Base-by-base conservation (phyloP, 306 rosid species). In the Casuarina equisetifolia region DNA sequence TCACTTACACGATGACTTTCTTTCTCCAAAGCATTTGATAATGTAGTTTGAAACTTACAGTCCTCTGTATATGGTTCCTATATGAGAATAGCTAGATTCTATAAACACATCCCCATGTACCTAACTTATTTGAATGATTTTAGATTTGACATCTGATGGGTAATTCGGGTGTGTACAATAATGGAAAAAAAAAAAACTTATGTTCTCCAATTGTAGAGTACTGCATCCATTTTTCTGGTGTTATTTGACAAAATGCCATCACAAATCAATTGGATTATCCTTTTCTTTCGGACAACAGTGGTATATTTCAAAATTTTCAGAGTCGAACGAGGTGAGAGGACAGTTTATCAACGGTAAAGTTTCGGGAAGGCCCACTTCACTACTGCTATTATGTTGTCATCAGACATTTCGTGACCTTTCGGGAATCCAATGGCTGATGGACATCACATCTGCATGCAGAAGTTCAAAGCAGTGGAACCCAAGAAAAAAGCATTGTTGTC, bases 341-440 rank as follows among this genome's bases (percentile, higher is more conserved):
- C 25, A 57, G 20, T 19, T 17, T 5, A 57, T 57, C 15, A 36
- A 38, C 11, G 46, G 10, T 66, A 48, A 40, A 16, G n/a, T 13
- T 66, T 40, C 49, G 40, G 45, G 46, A 36, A 19, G 50, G 19
- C 51, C 51, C 51, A 48, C 51, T 9, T 8, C 15, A 8, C 70
- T 10, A 16, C 70, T 10, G 15, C 19, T 0, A 58, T 25, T 58
- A 16, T 38, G 25, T 42, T 13, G 6, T 39, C 4, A 64, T 16
- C 45, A 39, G 49, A 42, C 35, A 66, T 66, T 57, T 6, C 70
- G 25, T 16, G 70, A 66, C 70, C 35, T n/a, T 40, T 40, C 48
- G 9, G 70, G 70, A 66, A 66, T 66, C 46, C 49, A 66, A 66
- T 66, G 49, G 70, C 19, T 39, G 16, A 35, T 16, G 70, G 32